Base-by-base conservation (phyloP, 2,329 filamentous ascomycete species). In the Aspergillus puulaauensis region DNA sequence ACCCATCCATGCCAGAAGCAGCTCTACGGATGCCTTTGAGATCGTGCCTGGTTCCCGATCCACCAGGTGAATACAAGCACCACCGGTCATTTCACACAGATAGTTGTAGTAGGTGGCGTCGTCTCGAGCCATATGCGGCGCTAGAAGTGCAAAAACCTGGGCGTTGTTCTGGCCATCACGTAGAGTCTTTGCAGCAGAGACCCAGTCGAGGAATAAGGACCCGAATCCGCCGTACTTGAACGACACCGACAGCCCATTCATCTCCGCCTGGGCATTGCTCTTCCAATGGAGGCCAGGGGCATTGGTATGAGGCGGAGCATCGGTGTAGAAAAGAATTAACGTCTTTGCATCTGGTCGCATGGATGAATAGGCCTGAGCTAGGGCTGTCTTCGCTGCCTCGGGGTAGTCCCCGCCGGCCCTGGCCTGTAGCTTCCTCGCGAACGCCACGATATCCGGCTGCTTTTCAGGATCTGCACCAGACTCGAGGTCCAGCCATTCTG, bases 321-420 rank as follows among this genome's bases (percentile, higher is more conserved):
- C 79, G 0, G 79, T 75, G 58, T 79, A 83, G 17, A 81, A 66
- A 4, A 83, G 61, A 46, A 82, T 73, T n/a, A 83, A 67, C 0
- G 81, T 83, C 15, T 77, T 79, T 6, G 77, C 80, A 11, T 78
- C 76, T 0, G 73, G 61, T 27, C 80, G 75, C 79, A 83, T 82
- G 27, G 79, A 62, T 41, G 73, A 60, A 62, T 83, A 75, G 1
- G 80, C 79, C 8, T 67, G 68, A 1, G 80, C 80, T 4, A 83
- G 73, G 0, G 74, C 80, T 0, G 79, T 80, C 70, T 83, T 82
- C 7, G 73, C 68, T 2, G 80, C 80, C 63, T 83, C 80, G 5
- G 79, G 77, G 65, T 70, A 77, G 66, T 82, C 79, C 7, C 70
- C 70, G 1, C 78, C 79, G 1, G 70, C 68, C 3, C 56, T 52